Percentiles rank a stretch among this genome's conserved stretches.
Conservation (phyloP, 345 rosid genomes). For the Eucalyptus sideroxylon region DNA sequence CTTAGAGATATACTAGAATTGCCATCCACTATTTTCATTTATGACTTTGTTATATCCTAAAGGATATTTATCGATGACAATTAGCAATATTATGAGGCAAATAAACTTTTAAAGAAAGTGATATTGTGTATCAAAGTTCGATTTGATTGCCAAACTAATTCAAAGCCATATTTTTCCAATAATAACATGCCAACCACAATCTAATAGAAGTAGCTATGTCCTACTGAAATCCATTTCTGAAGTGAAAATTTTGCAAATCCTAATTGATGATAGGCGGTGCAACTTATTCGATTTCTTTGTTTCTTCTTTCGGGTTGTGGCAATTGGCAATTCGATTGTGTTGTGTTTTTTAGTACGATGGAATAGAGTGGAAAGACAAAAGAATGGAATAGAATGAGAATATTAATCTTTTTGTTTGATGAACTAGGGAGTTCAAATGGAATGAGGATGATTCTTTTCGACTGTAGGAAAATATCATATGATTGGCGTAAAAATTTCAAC, state of each 20-base stretch:
- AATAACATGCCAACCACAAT: background rate
- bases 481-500: background rate
- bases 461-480: background rate
- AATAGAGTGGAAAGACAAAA: background rate
- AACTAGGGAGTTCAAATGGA: background rate
- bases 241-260: background rate
- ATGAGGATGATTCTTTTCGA: background rate
- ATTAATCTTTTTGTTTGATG: background rate
- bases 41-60: too few relatives aligned
- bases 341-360: background rate
- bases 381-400: background rate
- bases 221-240: background rate
- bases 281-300: background rate
- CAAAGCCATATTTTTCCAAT: too few relatives aligned
- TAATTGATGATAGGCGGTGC: background rate
- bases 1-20: accelerated
- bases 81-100: too few relatives aligned
- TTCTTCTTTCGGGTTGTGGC: background rate
- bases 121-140: accelerated
- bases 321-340: background rate
- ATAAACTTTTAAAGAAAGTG: accelerated
- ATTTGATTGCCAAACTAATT: too few relatives aligned
- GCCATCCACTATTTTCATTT: accelerated
- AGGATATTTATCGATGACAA: accelerated
- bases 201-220: background rate